Evolutionary conservation across 1,139 yeast genomes (phyloP).

Genomic region (Blastobotrys malaysiensis): DNA sequence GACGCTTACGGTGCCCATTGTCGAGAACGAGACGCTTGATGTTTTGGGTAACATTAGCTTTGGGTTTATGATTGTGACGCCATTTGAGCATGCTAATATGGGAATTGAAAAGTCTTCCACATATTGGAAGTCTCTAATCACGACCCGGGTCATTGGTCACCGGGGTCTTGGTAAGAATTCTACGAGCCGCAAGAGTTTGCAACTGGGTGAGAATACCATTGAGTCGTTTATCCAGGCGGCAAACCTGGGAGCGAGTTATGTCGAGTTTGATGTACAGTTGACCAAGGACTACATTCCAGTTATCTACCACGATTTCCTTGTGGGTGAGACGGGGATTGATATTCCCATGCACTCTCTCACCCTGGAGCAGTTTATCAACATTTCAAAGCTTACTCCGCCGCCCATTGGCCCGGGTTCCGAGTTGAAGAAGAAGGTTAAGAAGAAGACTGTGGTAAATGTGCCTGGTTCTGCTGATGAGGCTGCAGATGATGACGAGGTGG

Average conservation of each 20-base stretch:
- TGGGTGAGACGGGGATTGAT: constrained; percentile 94
- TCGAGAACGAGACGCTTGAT: constrained; percentile 66
- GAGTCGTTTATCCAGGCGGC: constrained; percentile 97
- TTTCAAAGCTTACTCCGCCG: constrained; percentile 18
- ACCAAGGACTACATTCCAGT: constrained; percentile 94
- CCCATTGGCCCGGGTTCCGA: background rate
- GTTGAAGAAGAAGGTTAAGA: background rate
- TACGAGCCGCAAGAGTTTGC: constrained; percentile 67
- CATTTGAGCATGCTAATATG: constrained; percentile 71
- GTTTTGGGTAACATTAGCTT: constrained; percentile 73
- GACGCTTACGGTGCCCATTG: constrained; percentile 67
- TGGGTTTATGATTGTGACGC: constrained; percentile 65
- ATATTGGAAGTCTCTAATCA: constrained; percentile 86
- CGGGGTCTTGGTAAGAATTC: constrained; percentile 90
- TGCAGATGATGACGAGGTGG: background rate
- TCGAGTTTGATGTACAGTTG: constrained; percentile 90
- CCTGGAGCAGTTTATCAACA: constrained; percentile 75
- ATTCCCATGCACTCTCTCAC: constrained; percentile 94
- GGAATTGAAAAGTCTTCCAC: constrained; percentile 67
- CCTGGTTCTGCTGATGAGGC: constrained; percentile 6
- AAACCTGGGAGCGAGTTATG: constrained; percentile 71
- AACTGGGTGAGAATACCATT: constrained; percentile 92
- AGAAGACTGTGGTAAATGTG: constrained; percentile 3
- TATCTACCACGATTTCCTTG: constrained; percentile 89
- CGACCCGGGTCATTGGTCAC: constrained; percentile 93